Evolutionary conservation across 2,329 filamentous ascomycete species (phyloP), one percentile per base, ranked within the genome.

Genomic region (Talaromyces sp.): DNA sequence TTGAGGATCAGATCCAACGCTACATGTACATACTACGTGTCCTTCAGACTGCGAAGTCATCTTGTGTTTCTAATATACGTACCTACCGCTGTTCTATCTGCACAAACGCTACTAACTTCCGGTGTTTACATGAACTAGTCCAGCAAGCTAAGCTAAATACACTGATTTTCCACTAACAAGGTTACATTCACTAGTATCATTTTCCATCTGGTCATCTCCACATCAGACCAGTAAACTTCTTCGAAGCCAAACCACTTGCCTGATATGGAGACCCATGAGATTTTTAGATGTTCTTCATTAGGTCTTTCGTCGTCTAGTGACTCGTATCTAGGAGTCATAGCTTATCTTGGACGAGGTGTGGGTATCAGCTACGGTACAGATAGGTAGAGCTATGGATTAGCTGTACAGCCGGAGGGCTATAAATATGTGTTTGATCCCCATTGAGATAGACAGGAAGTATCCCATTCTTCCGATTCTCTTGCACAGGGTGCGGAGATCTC

Each of bases 131-230:
- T 34, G 40, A 27, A 11, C 40, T 49, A 60, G 40, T n/a, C 19
- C 15, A 49, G 43, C 19, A 29, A 25, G n/a, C 58, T 61, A 61
- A 54, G 29, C 17, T 34, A 5, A 34, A 54, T 22, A 22, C 17
- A 17, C 4, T 31, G 5, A 17, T 13, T 53, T 3, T 6, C 49
- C 27, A 31, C 25, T 45, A 58, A 58, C 43, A 31, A 47, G 38
- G 53, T 63, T 63, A 63, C 61, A 63, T 63, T 63, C 17, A 38
- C 19, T 15, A 49, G 61, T 49, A 40, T 25, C 27, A 45, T 27
- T 34, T 22, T 8, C 6, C 51, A 19, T 54, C 51, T 5, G 10
- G 29, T 31, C 17, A 19, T n/a, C 17, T 25, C 19, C n/a, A 36
- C 15, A 54, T 38, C n/a, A 56, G 22, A 40, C 25, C 38, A 58